phyloP scores from a whole-genome alignment of 768 basidiomycete species.

The Suillus lakei region DNA sequence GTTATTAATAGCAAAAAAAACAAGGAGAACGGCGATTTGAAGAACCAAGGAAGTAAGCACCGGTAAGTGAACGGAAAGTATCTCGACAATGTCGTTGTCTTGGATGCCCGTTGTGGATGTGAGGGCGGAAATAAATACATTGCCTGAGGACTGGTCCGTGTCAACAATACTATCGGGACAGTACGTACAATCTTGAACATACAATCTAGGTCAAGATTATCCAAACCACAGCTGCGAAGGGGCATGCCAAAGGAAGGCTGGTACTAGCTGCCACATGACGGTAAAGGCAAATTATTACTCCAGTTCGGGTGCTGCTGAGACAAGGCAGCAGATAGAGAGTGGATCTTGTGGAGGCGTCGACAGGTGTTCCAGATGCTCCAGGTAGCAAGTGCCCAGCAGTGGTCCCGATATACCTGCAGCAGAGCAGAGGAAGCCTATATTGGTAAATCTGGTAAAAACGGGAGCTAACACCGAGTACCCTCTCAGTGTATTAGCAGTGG shows the following conservation, averaged over 20 bases:
- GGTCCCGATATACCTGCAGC: constrained; percentile 15
- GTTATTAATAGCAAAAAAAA: constrained; percentile 7
- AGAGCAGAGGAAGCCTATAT: constrained; percentile 25
- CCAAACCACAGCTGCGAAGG: not conserved
- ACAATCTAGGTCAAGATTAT: constrained; percentile 1
- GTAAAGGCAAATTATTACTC: not conserved
- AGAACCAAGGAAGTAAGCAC: constrained; percentile 5
- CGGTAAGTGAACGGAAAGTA: constrained; percentile 5
- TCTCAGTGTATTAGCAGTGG: not conserved
- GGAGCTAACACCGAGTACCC: not conserved
- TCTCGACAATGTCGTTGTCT: not conserved
- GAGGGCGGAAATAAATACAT: constrained; percentile 5
- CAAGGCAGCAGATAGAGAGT: constrained; percentile 8
- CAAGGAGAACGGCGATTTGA: constrained; percentile 1
- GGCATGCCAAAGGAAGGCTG: not conserved
- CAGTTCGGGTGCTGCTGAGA: not conserved
- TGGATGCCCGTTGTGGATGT: not conserved
- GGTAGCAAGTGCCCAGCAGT: constrained; percentile 4
- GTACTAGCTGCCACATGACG: constrained; percentile 1
- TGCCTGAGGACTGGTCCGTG: not conserved
- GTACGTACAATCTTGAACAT: not conserved
- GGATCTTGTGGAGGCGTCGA: constrained; percentile 8
- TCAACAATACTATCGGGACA: not conserved
- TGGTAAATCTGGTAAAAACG: constrained; percentile 20
- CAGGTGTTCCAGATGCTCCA: not conserved